Base-by-base conservation (phyloP, 139 green algal species). In the Diplosphaera chodatii region DNA sequence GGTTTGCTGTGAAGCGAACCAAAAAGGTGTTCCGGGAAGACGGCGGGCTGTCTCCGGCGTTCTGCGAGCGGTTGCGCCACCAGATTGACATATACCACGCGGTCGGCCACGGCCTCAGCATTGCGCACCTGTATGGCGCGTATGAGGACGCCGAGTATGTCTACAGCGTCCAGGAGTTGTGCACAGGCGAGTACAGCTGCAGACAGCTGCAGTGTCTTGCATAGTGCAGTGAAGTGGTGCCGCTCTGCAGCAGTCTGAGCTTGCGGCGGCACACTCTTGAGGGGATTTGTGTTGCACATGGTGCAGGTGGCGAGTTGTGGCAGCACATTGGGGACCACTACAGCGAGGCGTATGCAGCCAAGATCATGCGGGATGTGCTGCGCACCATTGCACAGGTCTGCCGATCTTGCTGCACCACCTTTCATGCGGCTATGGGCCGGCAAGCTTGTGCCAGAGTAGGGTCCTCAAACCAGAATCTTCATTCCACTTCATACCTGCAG, bases 141-240 rank as follows among this genome's bases (percentile, higher is more conserved):
- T 86, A 76, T 55, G 80, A 87, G 69, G 81, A 85, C 32, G 59
- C 71, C 32, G 73, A 64, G 32, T 40, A 72, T 29, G 67, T 87
- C 4, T 77, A 84, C 67, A 40, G 85, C 23, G 74, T 87, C 0
- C 74, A 80, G 73, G 80, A 87, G 72, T 62, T 82, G 28, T 87
- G 82, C 67, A 74, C 41, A 30, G 70, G 70, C 62, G 31, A 56
- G 27, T 56, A 8, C n/a, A n/a, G n/a, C n/a, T n/a, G n/a, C n/a
- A n/a, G n/a, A n/a, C n/a, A n/a, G n/a, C n/a, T n/a, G n/a, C n/a
- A n/a, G n/a, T n/a, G n/a, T n/a, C n/a, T n/a, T n/a, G n/a, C n/a
- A n/a, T n/a, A n/a, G n/a, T n/a, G n/a, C n/a, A n/a, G n/a, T n/a
- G n/a, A n/a, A n/a, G n/a, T n/a, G n/a, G n/a, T n/a, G n/a, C n/a